These are phyloP conservation scores for Tetragonia tetragonoides DNA, from an alignment of 148 eudicot genomes.

Conservation along the genomic window DNA sequence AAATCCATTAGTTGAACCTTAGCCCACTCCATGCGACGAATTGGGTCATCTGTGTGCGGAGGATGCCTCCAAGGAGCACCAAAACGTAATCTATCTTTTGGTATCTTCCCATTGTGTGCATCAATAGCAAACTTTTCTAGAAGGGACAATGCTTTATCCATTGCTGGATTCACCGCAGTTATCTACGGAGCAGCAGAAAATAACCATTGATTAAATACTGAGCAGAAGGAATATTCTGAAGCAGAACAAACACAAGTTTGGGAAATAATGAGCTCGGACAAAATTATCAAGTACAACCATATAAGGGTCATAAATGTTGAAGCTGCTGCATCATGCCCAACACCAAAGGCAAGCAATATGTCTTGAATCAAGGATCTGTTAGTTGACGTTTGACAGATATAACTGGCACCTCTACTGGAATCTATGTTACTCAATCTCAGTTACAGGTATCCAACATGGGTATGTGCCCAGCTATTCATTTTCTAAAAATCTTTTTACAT, in stretches of 20 bases:
- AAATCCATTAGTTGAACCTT: slow-evolving; percentile 89
- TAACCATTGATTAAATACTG: not conserved
- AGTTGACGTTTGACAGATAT: not conserved
- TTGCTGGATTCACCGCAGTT: slow-evolving; percentile 90
- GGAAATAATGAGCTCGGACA: not conserved
- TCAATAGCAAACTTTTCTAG: slow-evolving; percentile 75
- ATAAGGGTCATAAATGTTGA: not conserved
- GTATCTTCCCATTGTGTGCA: slow-evolving; percentile 61
- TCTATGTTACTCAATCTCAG: no score
- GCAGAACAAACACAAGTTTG: not conserved
- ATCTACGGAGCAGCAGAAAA: slow-evolving; percentile 44
- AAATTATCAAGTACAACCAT: not conserved
- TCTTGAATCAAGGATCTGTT: not conserved
- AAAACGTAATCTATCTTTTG: slow-evolving; percentile 78
- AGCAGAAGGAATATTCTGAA: not conserved
- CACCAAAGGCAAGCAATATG: not conserved
- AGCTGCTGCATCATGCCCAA: not conserved
- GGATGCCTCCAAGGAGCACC: slow-evolving; percentile 99
- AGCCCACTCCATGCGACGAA: slow-evolving; percentile 58
- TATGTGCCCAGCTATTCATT: no score
- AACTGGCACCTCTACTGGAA: not conserved
- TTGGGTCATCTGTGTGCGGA: slow-evolving; percentile 53
- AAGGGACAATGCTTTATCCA: slow-evolving; percentile 80
- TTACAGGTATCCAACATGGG: no score
- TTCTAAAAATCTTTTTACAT: no score